phyloP scores from a whole-genome alignment of 352 stramenopile species.

The Thraustochytrium striatum region DNA sequence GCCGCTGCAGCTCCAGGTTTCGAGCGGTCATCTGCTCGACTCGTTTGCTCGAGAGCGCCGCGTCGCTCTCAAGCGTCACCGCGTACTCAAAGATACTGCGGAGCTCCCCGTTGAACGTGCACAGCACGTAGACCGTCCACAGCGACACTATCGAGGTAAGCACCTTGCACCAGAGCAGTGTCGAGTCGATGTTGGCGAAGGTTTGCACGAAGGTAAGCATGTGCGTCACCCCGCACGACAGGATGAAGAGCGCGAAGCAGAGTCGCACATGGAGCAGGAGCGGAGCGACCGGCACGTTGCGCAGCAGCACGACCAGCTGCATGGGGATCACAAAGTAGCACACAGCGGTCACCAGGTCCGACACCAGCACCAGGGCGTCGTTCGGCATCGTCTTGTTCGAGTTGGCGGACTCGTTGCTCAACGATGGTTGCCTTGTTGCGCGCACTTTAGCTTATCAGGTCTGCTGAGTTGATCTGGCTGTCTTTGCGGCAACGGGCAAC shows the following conservation, averaged over 20 bases:
- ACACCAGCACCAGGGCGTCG: too few relatives aligned
- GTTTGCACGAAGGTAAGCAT: background rate
- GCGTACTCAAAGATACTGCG: background rate
- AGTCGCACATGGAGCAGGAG: background rate
- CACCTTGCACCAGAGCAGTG: background rate
- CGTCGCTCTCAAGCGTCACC: background rate
- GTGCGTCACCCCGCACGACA: conserved; percentile 33
- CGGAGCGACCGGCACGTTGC: background rate
- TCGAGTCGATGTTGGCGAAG: background rate
- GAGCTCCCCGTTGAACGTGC: conserved; percentile 1
- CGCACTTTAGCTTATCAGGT: too few relatives aligned
- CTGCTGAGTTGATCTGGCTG: too few relatives aligned
- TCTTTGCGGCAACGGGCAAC: too few relatives aligned
- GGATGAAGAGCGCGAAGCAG: conserved; percentile 21
- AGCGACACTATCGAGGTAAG: background rate
- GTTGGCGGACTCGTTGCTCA: too few relatives aligned
- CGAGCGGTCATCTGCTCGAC: too few relatives aligned
- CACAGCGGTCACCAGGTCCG: conserved; percentile 31
- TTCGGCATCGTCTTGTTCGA: too few relatives aligned
- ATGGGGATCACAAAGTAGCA: conserved; percentile 41
- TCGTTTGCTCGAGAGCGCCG: background rate
- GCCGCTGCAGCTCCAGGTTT: background rate
- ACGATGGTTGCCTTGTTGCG: too few relatives aligned
- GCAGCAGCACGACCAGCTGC: conserved; percentile 33
- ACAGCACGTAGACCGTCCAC: background rate